Conservation (phyloP, 2,329 filamentous ascomycete species). For the Cladophialophora carrionii region DNA sequence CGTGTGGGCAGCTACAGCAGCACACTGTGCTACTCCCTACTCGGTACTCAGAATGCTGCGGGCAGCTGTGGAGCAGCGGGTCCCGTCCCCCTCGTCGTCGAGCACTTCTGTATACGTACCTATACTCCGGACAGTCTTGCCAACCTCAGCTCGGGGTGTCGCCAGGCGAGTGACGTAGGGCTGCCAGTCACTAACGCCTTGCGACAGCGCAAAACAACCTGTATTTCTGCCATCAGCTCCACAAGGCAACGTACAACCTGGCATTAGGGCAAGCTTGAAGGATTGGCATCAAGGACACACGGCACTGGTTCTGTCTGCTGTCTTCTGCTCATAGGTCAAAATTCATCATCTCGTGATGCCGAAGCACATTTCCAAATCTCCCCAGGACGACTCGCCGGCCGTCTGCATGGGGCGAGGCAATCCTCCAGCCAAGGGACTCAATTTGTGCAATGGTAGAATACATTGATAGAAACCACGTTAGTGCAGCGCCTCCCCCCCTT, state of each 20-base stretch:
- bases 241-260: neutral
- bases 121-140: neutral
- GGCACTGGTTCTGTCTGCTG: neutral
- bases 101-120: neutral
- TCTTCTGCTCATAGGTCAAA: neutral
- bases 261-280: too few species aligned
- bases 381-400: neutral
- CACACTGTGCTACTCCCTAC: neutral
- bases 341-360: neutral
- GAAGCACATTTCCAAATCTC: neutral
- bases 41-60: neutral
- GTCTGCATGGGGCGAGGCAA: neutral
- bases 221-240: neutral
- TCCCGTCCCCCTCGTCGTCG: neutral
- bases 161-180: neutral
- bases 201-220: neutral
- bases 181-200: neutral
- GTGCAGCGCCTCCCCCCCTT: neutral
- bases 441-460: neutral
- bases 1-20: neutral
- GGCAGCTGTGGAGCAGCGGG: neutral
- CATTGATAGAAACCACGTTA: neutral
- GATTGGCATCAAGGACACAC: neutral
- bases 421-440: neutral
- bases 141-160: neutral